Base-by-base conservation (phyloP, 495 filamentous ascomycete genomes). In the Thermochaetoides thermophila region DNA sequence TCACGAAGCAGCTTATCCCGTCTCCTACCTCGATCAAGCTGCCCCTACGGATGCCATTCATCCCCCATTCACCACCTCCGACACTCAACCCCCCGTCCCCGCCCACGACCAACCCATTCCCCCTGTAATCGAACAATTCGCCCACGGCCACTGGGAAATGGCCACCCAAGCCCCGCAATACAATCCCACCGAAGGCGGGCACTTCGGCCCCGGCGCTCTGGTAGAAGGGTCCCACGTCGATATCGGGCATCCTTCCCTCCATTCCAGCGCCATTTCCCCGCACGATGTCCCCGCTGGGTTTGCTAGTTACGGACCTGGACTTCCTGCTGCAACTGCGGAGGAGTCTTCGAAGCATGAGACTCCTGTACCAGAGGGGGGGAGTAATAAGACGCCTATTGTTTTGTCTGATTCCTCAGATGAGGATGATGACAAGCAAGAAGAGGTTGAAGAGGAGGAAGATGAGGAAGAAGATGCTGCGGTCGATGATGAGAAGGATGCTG, bases 161-260 rank as follows among this genome's bases (percentile, higher is more conserved):
- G 13, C 42, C 7, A 42, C 40, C 1, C 42, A 50, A 13, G 25
- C 46, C 2, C 37, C 40, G 3, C 24, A 37, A 5, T 51, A 55
- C 33, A 45, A 49, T 17, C 33, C 10, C 2, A 31, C 51, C 5
- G 52, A 55, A 19, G 49, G 38, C 5, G 44, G 38, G 6, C 47
- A 51, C 10, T 53, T 49, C 9, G 37, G 40, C 0, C 17, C 27
- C 1, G 47, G 43, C 38, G 43, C 47, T 28, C 30, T 53, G 4
- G 26, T 37, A 5, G 44, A 49, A 16, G 44, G 35, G 12, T 16
- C 31, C 9, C 22, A 12, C 17, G 26, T 43, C 18, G 19, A 18
- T 4, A 13, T 18, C 18, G 47, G 31, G 10, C 35, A 40, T 10
- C 21, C 22, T 1, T 38, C 37, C 1, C 16, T 41, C 16, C 44